Base-by-base conservation (phyloP, 306 rosid species). In the Arachis stenosperma region DNA sequence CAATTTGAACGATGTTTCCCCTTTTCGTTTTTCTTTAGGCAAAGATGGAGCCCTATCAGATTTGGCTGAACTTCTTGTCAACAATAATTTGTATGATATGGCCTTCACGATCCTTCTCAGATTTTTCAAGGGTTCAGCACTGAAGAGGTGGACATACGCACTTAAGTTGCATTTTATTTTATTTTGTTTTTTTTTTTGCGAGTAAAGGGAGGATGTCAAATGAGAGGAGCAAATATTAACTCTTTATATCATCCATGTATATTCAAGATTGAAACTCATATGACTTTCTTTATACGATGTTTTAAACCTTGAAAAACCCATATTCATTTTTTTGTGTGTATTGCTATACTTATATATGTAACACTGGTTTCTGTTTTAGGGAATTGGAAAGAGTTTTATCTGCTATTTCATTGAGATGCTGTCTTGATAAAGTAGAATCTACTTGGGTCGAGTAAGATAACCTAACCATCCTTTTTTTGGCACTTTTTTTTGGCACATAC, bases 121-220 rank as follows among this genome's bases (percentile, higher is more conserved):
- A 76, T 94, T 94, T 86, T 91, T 89, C 82, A 88, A 82, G 84
- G 97, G 92, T 75, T 94, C 97, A 30, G 83, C 75, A 72, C 76
- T 89, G 69, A 91, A 88, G 86, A 94, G 94, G 98, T 93, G 68
- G 61, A 8, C 61, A 60, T 63, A 71, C 9, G 27, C 50, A 14
- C 57, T 50, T 68, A 53, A 57, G 12, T 69, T 73, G 59, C 42
- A 36, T 61, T n/a, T 9, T 8, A 5, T 2, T 33, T 22, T 22
- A 22, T 61, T n/a, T 9, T 8, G 3, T 2, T 33, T 22, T 22
- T 22, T 4, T 60, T 11, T 61, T 11, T 27, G 5, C 29, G 42
- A 1, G 13, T 5, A 3, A 46, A 11, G 54, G 54, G 15, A 50
- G 13, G 14, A 58, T 58, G 29, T 58, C 63, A 29, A 58, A 37